A percentile compares a stretch with the other conserved stretches of the same genome.
Evolutionary conservation across 371 early-diverging fungal genomes (phyloP).

Genomic region (Dinochytrium kinnereticum): DNA sequence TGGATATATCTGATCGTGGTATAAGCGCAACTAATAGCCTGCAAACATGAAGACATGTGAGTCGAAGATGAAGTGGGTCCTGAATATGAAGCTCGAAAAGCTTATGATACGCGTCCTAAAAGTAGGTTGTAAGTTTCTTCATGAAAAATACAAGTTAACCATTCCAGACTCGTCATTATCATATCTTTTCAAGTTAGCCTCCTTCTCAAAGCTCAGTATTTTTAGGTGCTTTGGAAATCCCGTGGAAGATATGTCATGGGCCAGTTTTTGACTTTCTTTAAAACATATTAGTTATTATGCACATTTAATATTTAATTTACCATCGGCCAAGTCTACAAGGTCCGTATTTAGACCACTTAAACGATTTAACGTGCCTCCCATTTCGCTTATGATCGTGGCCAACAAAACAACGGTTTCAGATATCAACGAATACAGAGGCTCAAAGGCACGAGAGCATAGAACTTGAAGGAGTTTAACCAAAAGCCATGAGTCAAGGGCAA

Average conservation of each 20-base stretch:
- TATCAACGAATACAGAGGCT: neutral
- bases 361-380: neutral
- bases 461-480: constrained; percentile 4
- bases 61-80: neutral
- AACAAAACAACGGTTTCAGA: neutral
- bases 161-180: neutral
- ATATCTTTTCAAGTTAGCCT: neutral
- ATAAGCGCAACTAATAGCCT: neutral
- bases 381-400: neutral
- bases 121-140: neutral
- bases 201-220: neutral
- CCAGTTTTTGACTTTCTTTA: neutral
- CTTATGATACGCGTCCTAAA: neutral
- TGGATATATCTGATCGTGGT: neutral
- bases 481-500: constrained; percentile 23
- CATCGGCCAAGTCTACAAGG: neutral
- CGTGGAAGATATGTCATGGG: neutral
- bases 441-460: neutral
- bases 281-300: neutral
- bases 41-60: neutral
- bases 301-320: no score
- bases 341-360: neutral
- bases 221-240: neutral
- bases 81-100: neutral
- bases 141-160: neutral